A percentile compares a stretch with the other conserved stretches of the same genome.
phyloP scores from a whole-genome alignment of 176 grass and related monocot species.

The Raddia distichophylla region DNA sequence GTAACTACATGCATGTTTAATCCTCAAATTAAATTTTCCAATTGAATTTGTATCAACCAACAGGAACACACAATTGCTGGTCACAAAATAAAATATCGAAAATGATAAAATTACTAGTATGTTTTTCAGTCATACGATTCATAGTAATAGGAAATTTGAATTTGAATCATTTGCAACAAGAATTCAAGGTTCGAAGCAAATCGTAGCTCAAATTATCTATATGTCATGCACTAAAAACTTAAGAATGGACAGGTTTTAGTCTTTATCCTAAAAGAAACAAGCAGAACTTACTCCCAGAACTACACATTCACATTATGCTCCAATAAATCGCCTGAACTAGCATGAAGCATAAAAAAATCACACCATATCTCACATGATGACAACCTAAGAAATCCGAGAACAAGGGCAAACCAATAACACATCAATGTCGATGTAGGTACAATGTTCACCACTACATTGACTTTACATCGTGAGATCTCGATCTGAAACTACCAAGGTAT shows the following conservation, averaged over 20 bases:
- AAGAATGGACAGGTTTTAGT: not conserved
- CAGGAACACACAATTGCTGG: constrained; percentile 8
- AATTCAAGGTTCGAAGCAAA: constrained; percentile 20
- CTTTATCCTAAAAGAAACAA: not conserved
- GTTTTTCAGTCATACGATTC: not conserved
- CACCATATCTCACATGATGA: not conserved
- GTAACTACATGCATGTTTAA: constrained; percentile 4
- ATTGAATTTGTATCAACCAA: not conserved
- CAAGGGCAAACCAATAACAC: not conserved
- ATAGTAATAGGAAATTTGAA: not conserved
- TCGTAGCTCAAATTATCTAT: not conserved
- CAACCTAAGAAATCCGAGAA: constrained; percentile 11
- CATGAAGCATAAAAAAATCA: not conserved
- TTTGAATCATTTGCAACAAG: not conserved
- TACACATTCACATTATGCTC: not conserved
- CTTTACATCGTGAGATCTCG: not conserved
- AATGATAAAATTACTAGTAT: not conserved
- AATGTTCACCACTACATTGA: not conserved
- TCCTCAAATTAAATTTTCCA: not conserved
- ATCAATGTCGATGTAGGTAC: not conserved
- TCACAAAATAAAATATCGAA: not conserved
- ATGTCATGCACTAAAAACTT: not conserved
- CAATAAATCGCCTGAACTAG: not conserved
- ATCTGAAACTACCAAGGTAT: constrained; percentile 2
- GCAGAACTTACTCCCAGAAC: not conserved